phyloP scores from a whole-genome alignment of 371 early-diverging fungal species.

The Mucor indicus region DNA sequence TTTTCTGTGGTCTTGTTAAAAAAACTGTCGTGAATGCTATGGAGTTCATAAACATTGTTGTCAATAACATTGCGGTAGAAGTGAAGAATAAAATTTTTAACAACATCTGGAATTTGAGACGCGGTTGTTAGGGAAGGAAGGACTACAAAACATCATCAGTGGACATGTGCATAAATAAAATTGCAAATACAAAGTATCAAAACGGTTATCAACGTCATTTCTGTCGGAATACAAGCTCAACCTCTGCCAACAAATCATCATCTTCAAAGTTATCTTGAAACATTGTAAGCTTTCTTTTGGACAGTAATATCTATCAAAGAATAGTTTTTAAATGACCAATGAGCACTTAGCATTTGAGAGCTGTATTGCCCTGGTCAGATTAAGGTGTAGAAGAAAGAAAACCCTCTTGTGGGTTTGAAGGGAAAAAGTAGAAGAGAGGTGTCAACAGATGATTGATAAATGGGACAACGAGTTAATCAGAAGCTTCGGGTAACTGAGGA shows the following conservation, averaged over 20 bases:
- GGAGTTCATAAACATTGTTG: slow-evolving; percentile 82
- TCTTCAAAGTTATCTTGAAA: slow-evolving; percentile 73
- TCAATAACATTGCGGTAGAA: slow-evolving; percentile 78
- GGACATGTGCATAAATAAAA: background rate
- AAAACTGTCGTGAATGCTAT: slow-evolving; percentile 84
- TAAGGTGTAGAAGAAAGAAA: no score
- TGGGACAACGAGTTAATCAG: no score
- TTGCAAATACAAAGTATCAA: slow-evolving; percentile 17
- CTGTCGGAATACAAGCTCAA: slow-evolving; percentile 68
- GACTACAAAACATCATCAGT: background rate
- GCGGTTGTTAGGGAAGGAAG: slow-evolving; percentile 42
- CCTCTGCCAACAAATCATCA: slow-evolving; percentile 80
- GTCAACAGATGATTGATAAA: no score
- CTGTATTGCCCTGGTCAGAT: no score
- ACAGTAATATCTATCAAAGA: no score
- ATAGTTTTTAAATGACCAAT: no score
- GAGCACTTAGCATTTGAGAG: no score
- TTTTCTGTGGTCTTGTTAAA: slow-evolving; percentile 92
- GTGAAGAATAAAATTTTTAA: slow-evolving; percentile 80
- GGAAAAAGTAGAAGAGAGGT: no score
- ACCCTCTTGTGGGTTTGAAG: no score
- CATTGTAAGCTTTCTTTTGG: slow-evolving; percentile 35
- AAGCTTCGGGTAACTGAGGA: no score
- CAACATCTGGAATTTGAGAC: slow-evolving; percentile 75
- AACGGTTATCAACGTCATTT: slow-evolving; percentile 55